Evolutionary conservation across 768 basidiomycete species (phyloP).

Genomic region (Hydnomerulius pinastri): DNA sequence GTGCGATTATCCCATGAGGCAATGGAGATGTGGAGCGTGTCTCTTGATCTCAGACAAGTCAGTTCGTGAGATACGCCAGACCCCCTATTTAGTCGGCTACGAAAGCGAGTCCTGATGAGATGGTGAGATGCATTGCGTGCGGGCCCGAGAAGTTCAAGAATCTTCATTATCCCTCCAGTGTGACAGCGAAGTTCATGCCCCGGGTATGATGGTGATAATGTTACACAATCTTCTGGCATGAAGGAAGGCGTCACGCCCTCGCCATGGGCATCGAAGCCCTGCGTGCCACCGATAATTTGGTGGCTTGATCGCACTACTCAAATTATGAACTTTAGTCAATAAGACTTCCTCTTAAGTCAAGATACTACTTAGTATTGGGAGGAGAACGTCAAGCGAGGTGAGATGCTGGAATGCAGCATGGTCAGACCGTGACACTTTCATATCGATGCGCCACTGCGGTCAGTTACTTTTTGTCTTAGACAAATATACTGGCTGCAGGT

Average conservation of each 20-base stretch:
- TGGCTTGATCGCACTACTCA: constrained; percentile 17
- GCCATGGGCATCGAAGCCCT: too few relatives aligned
- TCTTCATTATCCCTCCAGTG: background rate
- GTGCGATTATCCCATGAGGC: background rate
- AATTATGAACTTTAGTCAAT: background rate
- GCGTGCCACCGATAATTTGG: constrained; percentile 20
- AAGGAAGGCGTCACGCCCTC: too few relatives aligned
- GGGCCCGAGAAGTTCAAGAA: constrained; percentile 15
- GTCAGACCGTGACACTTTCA: background rate
- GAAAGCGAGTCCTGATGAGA: constrained; percentile 10
- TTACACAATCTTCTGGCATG: too few relatives aligned
- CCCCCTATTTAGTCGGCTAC: constrained; percentile 7
- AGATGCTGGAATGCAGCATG: constrained; percentile 14
- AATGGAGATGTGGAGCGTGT: constrained; percentile 4
- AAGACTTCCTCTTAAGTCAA: too few relatives aligned
- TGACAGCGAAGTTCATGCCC: background rate
- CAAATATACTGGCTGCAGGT: too few relatives aligned
- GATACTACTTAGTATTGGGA: too few relatives aligned
- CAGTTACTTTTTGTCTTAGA: too few relatives aligned
- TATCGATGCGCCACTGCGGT: constrained; percentile 28
- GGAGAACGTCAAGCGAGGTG: too few relatives aligned
- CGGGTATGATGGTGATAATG: background rate
- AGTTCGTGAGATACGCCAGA: constrained; percentile 2
- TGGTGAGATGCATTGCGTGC: constrained; percentile 10
- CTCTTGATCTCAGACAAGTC: constrained; percentile 8